These are phyloP conservation scores for Pseudoperonospora humuli DNA, from an alignment of 352 stramenopile genomes.

Conservation along the genomic window DNA sequence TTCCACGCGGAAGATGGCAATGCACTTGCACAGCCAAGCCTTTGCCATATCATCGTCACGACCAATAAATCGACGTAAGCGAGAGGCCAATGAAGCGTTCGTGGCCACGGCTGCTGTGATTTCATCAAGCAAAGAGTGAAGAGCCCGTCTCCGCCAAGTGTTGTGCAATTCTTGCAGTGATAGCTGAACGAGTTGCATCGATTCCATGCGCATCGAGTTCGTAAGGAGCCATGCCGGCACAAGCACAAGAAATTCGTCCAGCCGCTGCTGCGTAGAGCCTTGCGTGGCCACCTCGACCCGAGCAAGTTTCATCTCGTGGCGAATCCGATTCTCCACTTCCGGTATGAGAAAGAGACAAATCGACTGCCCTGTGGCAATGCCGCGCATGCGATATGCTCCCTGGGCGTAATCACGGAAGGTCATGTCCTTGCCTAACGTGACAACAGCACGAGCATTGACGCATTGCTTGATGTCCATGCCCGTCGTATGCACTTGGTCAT, in stretches of 20 bases:
- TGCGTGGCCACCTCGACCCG: constrained; percentile 18
- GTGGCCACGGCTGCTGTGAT: constrained; percentile 25
- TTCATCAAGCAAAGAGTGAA: constrained; percentile 85
- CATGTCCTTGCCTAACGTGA: constrained; percentile 96
- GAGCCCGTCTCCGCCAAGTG: constrained; percentile 93
- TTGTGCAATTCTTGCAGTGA: constrained; percentile 96
- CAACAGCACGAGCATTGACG: constrained; percentile 79
- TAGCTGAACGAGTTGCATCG: constrained; percentile 98
- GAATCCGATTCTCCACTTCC: constrained; percentile 87
- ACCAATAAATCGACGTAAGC: constrained; percentile 63
- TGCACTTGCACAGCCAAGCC: constrained; percentile 56
- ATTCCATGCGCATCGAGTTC: constrained; percentile 99
- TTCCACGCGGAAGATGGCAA: constrained; percentile 68
- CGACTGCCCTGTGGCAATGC: constrained; percentile 86
- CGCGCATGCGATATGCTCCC: constrained; percentile 88
- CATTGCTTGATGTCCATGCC: constrained; percentile 92
- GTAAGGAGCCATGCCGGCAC: constrained; percentile 95
- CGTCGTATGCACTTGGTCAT: constrained; percentile 91
- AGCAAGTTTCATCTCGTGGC: constrained; percentile 58
- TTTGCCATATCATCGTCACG: constrained; percentile 25
- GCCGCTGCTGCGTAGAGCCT: constrained; percentile 20
- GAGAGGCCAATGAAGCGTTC: constrained; percentile 29
- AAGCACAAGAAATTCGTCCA: constrained; percentile 65
- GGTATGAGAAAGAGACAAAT: constrained; percentile 91
- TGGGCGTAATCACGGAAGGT: constrained; percentile 92